A percentile compares a stretch with the other conserved stretches of the same genome.
These are phyloP conservation scores for Ormosia emarginata DNA, from an alignment of 306 rosid genomes.

Conservation along the genomic window DNA sequence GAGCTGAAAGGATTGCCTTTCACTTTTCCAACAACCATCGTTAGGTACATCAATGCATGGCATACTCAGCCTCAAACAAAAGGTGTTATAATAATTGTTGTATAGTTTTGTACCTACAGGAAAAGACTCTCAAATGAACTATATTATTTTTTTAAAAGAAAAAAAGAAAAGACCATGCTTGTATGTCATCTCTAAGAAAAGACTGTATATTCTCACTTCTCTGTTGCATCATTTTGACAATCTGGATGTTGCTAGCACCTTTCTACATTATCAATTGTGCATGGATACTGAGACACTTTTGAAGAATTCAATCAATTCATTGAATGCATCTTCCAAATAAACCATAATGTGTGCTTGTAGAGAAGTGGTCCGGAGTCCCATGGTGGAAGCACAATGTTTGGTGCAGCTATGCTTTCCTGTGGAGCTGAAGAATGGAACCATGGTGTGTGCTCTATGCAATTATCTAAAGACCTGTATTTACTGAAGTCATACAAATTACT, in stretches of 20 bases:
- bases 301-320: slow-evolving; percentile 24
- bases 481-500: slow-evolving; percentile 14
- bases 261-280: background rate
- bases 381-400: slow-evolving; percentile 97
- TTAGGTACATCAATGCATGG: slow-evolving; percentile 51
- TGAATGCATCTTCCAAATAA: slow-evolving; percentile 34
- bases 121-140: slow-evolving; percentile 6
- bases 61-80: background rate
- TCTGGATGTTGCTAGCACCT: slow-evolving; percentile 4
- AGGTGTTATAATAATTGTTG: background rate
- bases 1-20: slow-evolving; percentile 87
- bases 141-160: background rate
- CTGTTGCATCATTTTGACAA: slow-evolving; percentile 17
- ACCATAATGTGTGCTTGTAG: slow-evolving; percentile 47
- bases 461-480: background rate
- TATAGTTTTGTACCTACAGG: background rate
- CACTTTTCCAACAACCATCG: slow-evolving; percentile 61
- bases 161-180: background rate
- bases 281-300: slow-evolving; percentile 6
- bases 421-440: slow-evolving; percentile 77
- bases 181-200: slow-evolving; percentile 3
- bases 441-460: slow-evolving; percentile 48
- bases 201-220: slow-evolving; percentile 17
- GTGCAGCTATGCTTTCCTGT: slow-evolving; percentile 94
- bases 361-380: slow-evolving; percentile 86